Evolutionary conservation across 176 grass and related monocot genomes (phyloP).

Genomic region (bread wheat (Triticum aestivum)): DNA sequence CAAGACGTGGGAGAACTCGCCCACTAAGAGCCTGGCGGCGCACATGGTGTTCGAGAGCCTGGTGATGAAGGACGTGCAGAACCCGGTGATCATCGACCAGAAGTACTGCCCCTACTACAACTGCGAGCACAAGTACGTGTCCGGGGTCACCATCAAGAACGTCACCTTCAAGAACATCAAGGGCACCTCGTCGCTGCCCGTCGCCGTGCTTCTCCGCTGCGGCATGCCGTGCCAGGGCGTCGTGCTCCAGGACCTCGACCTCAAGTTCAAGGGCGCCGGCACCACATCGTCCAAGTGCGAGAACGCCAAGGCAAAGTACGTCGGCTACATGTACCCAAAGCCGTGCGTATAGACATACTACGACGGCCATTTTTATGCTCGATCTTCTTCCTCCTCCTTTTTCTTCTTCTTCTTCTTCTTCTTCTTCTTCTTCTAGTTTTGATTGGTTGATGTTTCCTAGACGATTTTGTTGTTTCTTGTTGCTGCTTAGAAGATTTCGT

Average conservation of each 20-base stretch:
- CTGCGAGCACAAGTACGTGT: slow-evolving; percentile 53
- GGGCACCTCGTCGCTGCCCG: slow-evolving; percentile 44
- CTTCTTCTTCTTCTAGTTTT: background rate
- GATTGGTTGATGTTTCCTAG: background rate
- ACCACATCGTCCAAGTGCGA: slow-evolving; percentile 28
- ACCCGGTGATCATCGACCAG: slow-evolving; percentile 82
- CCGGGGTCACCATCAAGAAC: slow-evolving; percentile 48
- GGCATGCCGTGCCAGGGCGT: slow-evolving; percentile 61
- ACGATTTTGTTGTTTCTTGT: background rate
- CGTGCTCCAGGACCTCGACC: slow-evolving; percentile 48
- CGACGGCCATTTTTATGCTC: background rate
- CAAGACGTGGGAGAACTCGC: slow-evolving; percentile 79
- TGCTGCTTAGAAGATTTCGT: background rate
- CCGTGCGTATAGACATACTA: slow-evolving; percentile 45
- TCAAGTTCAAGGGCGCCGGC: slow-evolving; percentile 23
- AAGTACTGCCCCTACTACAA: slow-evolving; percentile 67
- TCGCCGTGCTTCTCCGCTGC: slow-evolving; percentile 55
- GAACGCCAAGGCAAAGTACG: slow-evolving; percentile 46
- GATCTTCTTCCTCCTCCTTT: background rate
- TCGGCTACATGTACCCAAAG: slow-evolving; percentile 40
- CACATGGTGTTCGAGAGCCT: slow-evolving; percentile 65
- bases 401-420: too few relatives aligned
- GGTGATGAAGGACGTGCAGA: slow-evolving; percentile 51
- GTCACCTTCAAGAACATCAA: slow-evolving; percentile 53
- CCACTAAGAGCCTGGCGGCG: slow-evolving; percentile 22